Percentiles rank a stretch among this genome's conserved stretches.
Evolutionary conservation across 2,329 filamentous ascomycete species (phyloP).

Genomic region (Pseudogymnoascus sp.): DNA sequence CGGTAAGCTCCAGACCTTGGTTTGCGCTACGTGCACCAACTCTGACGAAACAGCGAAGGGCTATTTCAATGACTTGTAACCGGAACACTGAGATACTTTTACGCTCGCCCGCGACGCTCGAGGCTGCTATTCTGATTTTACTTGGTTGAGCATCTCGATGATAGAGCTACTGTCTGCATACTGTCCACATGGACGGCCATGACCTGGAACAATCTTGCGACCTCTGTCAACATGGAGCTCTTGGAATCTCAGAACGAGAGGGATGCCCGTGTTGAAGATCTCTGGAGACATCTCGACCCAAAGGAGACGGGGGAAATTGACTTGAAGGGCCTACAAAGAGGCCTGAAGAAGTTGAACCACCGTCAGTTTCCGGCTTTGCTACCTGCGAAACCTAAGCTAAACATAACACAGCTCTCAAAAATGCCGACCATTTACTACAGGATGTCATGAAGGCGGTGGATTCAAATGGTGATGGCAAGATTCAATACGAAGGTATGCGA

Average conservation of each 20-base stretch:
- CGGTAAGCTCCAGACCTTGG: constrained; percentile 7
- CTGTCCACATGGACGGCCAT: constrained; percentile 8
- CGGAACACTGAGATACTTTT: constrained; percentile 1
- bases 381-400: constrained; percentile 19
- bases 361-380: constrained; percentile 47
- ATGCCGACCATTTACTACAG: constrained; percentile 77
- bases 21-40: constrained; percentile 7
- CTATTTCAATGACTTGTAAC: constrained; percentile 7
- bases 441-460: constrained; percentile 78
- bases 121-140: not conserved
- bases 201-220: constrained; percentile 3
- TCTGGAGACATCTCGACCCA: constrained; percentile 79
- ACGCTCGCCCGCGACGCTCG: not conserved
- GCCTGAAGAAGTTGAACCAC: constrained; percentile 82
- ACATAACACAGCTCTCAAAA: constrained; percentile 59
- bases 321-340: constrained; percentile 73
- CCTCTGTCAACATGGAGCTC: constrained; percentile 44
- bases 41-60: constrained; percentile 8
- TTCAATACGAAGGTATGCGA: constrained; percentile 74
- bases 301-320: constrained; percentile 72
- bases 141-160: constrained; percentile 6
- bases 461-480: constrained; percentile 77
- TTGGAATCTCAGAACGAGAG: constrained; percentile 69
- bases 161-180: constrained; percentile 7
- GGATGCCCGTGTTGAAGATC: constrained; percentile 70